Evolutionary conservation across 2,329 filamentous ascomycete genomes (phyloP), one percentile per base, ranked within the genome.

Genomic region (Cytospora mali): DNA sequence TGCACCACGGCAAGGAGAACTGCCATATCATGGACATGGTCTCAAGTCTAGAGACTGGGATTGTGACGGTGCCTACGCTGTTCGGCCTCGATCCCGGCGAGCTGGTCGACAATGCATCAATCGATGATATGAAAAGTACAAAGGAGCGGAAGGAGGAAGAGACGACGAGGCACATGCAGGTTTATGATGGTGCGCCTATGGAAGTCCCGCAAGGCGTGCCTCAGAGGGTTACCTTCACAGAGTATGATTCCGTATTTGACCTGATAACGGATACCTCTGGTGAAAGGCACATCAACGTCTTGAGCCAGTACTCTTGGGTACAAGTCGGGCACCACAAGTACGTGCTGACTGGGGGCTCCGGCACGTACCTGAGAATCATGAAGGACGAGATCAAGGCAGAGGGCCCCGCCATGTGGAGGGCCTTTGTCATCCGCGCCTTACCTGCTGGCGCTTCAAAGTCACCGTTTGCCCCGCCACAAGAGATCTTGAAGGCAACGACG

Each of bases 1-100:
- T 97, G 46, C 84, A 92, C 72, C 81, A 88, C 0, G 90, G 85
- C 14, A 99, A 99, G 75, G 79, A 88, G 46, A 86, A 98, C 71
- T 99, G 95, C 69, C 95, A 98, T 73, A 82, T 99, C 64, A 96
- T 99, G 70, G 95, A 99, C 75, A 93, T 99, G 87, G 95, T 98
- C 0, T 90, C 93, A 0, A 92, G 88, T 42, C 79, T 98, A 25
- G 87, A 88, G 57, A 90, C 88, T 0, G 95, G 95, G 5, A 91
- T 99, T 57, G 85, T 97, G 3, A 96, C 93, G 0, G 93, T 92
- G 0, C 94, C 95, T 0, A 97, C 95, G 0, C 80, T 99, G 2
- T 97, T 98, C 69, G 95, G 95, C 1, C 85, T 99, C 9, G 91
- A 98, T 72, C 94, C 95, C 1, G 82, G 84, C 29, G 88, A 94